Evolutionary conservation across 2,329 filamentous ascomycete genomes (phyloP).

Genomic region (Amesomyces nigricolor): DNA sequence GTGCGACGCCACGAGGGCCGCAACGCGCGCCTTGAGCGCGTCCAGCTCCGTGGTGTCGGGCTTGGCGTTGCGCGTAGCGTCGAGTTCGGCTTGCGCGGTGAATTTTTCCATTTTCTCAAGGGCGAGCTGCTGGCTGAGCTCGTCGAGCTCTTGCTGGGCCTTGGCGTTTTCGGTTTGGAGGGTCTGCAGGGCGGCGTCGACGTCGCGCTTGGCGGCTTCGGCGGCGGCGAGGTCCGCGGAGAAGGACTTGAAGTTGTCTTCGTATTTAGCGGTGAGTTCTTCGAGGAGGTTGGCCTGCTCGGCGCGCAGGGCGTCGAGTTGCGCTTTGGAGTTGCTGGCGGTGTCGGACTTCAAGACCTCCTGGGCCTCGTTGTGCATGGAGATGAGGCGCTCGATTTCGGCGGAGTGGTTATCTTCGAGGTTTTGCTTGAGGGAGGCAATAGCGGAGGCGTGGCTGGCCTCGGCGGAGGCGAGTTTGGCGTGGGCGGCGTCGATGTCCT

Average conservation of each 20-base stretch:
- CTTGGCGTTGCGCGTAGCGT: constrained; percentile 51
- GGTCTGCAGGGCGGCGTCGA: constrained; percentile 34
- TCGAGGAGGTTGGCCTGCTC: constrained; percentile 38
- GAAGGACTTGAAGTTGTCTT: constrained; percentile 24
- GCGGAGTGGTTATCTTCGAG: constrained; percentile 37
- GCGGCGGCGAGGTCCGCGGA: constrained; percentile 36
- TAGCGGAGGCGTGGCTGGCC: constrained; percentile 31
- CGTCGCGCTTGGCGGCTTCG: constrained; percentile 33
- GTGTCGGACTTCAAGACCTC: constrained; percentile 42
- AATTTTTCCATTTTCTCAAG: constrained; percentile 57
- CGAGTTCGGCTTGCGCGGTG: constrained; percentile 54
- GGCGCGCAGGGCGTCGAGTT: constrained; percentile 34
- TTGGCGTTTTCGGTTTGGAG: constrained; percentile 40
- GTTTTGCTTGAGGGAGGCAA: constrained; percentile 39
- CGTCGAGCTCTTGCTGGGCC: constrained; percentile 42
- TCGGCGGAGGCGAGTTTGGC: constrained; percentile 33
- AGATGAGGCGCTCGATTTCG: constrained; percentile 43
- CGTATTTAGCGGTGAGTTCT: constrained; percentile 39
- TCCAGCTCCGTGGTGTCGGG: constrained; percentile 52
- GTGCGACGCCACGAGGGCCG: constrained; percentile 42
- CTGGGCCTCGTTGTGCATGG: constrained; percentile 40
- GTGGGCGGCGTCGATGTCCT: constrained; percentile 25
- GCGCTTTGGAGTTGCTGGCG: constrained; percentile 37
- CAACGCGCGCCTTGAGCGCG: constrained; percentile 46
- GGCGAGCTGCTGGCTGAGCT: constrained; percentile 49